Base-by-base conservation (phyloP, 148 eudicot species). In the Polygonum maritimum region DNA sequence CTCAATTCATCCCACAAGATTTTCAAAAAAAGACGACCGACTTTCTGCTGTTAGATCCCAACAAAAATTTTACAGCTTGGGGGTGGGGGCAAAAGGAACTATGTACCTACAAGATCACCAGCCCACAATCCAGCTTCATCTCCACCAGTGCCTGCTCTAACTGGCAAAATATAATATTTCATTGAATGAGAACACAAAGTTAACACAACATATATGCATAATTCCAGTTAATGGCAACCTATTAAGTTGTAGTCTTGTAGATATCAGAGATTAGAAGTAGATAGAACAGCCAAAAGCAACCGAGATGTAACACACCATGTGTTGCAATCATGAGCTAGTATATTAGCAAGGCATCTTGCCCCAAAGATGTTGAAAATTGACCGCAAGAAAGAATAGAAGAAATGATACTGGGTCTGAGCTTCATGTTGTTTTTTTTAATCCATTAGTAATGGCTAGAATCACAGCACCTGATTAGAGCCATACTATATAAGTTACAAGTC, bases 101-200 rank as follows among this genome's bases (percentile, higher is more conserved):
- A 83, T 90, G 90, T 95, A 96, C 99, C 98, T 96, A 92, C 99
- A 92, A 96, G 99, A 87, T 96, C 99, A 96, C 89, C 97, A 87
- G 94, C 99, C 98, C 98, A 96, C 16, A 96, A 69, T 84, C 99
- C 99, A 85, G 99, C 99, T 77, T 96, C 99, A 69, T 96, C 99
- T 33, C 99, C 99, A 70, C 99, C 99, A 69, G 98, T 91, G 76
- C 99, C 99, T 77, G 99, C 99, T 83, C 99, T 85, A 73, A 92
- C 99, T 96, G 88, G 77, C 87, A 81, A 80, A 75, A 44, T 18
- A 79, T 48, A 58, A 55, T 21, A 78, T 72, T 75, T 41, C 1
- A 33, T 54, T 49, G 33, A 19, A 38, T 33, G 8, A 60, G 54
- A 21, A 45, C 52, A 72, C 54, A 22, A 19, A 21, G 7, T 19